Evolutionary conservation across 371 early-diverging fungal species (phyloP).

Genomic region (Mortierella sp.): DNA sequence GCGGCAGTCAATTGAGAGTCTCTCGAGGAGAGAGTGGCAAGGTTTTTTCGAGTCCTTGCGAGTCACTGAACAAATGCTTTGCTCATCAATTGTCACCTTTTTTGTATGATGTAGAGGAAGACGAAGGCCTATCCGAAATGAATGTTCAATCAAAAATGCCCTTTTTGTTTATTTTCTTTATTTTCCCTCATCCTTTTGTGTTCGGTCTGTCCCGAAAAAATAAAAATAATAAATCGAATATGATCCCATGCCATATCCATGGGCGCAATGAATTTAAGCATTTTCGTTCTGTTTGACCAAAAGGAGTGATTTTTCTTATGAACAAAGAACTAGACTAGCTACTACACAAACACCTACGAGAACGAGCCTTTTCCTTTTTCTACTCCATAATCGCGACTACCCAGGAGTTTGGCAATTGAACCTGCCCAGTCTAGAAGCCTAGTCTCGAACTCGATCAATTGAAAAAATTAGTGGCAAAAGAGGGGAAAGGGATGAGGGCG

Average conservation of each 20-base stretch:
- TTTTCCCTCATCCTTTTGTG: background rate
- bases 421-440: too few relatives aligned
- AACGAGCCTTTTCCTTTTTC: too few relatives aligned
- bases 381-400: too few relatives aligned
- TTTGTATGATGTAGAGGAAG: background rate
- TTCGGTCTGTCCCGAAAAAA: background rate
- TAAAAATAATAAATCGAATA: too few relatives aligned
- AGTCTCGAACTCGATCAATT: too few relatives aligned
- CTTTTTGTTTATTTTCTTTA: background rate
- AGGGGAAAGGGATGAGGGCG: too few relatives aligned
- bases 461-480: too few relatives aligned
- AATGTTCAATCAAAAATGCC: background rate
- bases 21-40: background rate
- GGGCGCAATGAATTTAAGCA: conserved; percentile 9
- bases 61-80: background rate
- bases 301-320: background rate
- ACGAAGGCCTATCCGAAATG: background rate
- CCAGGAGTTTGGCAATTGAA: too few relatives aligned
- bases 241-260: background rate
- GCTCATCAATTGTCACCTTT: background rate
- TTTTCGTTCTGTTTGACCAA: background rate
- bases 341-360: too few relatives aligned
- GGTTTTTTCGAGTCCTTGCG: background rate
- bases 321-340: background rate
- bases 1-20: background rate